These are phyloP conservation scores for Triticum dicoccoides DNA, from an alignment of 176 grass and related monocot species.

Conservation along the genomic window DNA sequence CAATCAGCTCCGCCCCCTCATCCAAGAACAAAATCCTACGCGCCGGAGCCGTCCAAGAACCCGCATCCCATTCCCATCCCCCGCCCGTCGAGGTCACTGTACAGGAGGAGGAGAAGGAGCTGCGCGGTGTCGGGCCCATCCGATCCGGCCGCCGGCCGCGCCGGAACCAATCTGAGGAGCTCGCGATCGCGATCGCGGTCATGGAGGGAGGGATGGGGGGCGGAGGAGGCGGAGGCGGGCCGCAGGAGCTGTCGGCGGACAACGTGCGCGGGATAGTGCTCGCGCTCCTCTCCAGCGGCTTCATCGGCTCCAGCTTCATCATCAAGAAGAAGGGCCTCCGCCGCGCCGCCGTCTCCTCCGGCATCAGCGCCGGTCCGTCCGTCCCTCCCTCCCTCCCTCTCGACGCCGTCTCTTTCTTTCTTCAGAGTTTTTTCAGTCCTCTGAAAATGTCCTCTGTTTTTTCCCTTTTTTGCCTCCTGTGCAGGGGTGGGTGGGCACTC, in stretches of 20 bases:
- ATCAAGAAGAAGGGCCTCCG: conserved; percentile 98
- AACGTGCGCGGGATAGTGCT: conserved; percentile 82
- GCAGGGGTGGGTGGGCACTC: conserved; percentile 90
- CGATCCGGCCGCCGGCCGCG: neutral
- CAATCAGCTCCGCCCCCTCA: neutral
- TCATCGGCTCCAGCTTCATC: conserved; percentile 98
- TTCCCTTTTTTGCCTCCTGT: neutral
- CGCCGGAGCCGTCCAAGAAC: neutral
- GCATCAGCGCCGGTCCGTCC: conserved; percentile 71
- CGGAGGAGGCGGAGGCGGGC: neutral
- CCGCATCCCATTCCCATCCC: too few relatives aligned
- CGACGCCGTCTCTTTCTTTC: neutral
- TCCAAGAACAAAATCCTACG: neutral
- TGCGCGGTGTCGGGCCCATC: neutral
- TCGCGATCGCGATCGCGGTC: neutral
- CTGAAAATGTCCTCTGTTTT: neutral
- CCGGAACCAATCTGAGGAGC: conserved; percentile 10
- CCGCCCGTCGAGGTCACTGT: too few relatives aligned
- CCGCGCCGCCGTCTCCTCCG: conserved; percentile 73
- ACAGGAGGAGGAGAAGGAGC: neutral
- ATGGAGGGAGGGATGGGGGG: conserved; percentile 13
- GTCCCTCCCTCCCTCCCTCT: neutral
- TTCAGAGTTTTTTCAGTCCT: neutral
- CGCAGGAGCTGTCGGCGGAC: conserved; percentile 66
- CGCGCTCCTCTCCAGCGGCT: conserved; percentile 84